Evolutionary conservation across 2,329 filamentous ascomycete genomes (phyloP).

Genomic region (Pseudogymnoascus sp.): DNA sequence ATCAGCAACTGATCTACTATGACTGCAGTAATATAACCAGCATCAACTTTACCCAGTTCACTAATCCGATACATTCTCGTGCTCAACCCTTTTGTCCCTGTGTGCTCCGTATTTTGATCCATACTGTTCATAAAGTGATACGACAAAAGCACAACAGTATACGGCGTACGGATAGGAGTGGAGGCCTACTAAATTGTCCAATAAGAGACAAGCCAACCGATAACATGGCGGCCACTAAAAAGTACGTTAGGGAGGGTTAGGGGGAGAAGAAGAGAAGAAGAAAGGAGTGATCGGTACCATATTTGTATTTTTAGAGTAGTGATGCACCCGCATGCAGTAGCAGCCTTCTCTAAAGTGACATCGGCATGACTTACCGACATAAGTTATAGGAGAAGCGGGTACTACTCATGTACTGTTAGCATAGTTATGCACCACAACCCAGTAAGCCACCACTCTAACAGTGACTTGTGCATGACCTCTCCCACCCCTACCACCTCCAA

Average conservation of each 20-base stretch:
- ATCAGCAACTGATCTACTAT: not conserved
- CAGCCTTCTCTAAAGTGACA: not conserved
- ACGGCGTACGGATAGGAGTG: too few relatives aligned
- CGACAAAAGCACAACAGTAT: not conserved
- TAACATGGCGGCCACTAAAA: not conserved
- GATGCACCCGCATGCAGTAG: not conserved
- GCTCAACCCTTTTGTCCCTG: not conserved
- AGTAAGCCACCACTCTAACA: not conserved
- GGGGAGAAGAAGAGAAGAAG: not conserved
- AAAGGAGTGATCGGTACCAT: not conserved
- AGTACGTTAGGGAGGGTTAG: not conserved
- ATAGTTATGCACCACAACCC: not conserved
- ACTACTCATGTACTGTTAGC: not conserved
- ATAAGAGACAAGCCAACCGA: not conserved
- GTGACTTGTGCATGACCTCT: not conserved
- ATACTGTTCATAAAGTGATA: not conserved
- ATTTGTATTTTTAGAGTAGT: not conserved
- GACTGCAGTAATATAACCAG: not conserved
- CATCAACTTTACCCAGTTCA: not conserved
- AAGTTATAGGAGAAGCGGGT: not conserved
- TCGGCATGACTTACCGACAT: not conserved
- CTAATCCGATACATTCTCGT: not conserved
- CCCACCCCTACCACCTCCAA: not conserved
- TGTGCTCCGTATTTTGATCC: not conserved
- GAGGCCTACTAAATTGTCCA: not conserved